These are phyloP conservation scores for Colletotrichum musicola DNA, from an alignment of 2,329 filamentous ascomycete genomes.

Conservation along the genomic window DNA sequence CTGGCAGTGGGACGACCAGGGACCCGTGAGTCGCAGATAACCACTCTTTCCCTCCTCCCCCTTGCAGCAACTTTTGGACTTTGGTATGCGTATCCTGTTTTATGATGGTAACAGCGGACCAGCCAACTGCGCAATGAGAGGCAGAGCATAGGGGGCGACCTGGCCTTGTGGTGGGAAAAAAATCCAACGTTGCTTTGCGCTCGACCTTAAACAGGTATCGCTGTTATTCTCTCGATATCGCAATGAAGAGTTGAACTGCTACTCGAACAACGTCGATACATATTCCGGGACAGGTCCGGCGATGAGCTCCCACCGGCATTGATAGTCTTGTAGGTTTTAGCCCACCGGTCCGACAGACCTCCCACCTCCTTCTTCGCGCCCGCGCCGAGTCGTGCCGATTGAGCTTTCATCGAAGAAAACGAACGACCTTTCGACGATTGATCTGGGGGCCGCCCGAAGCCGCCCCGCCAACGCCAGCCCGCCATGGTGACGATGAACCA, in stretches of 20 bases:
- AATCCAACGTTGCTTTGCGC: no score
- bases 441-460: not conserved
- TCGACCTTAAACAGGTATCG: no score
- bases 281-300: not conserved
- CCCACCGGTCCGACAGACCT: not conserved
- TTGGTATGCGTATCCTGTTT: constrained; percentile 7
- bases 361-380: no score
- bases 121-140: no score
- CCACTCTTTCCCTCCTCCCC: not conserved
- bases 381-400: not conserved
- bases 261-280: not conserved
- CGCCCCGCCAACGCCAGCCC: not conserved
- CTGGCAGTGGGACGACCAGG: not conserved
- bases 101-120: constrained; percentile 4
- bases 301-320: not conserved
- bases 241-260: not conserved
- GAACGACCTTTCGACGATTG: no score
- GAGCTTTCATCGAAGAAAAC: not conserved
- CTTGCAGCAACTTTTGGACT: not conserved
- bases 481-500: constrained; percentile 28
- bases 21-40: constrained; percentile 1
- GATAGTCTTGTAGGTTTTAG: not conserved
- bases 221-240: not conserved
- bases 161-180: no score
- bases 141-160: no score